Conservation (phyloP, 805 yeast genomes). For the Starmerella tilneyi region DNA sequence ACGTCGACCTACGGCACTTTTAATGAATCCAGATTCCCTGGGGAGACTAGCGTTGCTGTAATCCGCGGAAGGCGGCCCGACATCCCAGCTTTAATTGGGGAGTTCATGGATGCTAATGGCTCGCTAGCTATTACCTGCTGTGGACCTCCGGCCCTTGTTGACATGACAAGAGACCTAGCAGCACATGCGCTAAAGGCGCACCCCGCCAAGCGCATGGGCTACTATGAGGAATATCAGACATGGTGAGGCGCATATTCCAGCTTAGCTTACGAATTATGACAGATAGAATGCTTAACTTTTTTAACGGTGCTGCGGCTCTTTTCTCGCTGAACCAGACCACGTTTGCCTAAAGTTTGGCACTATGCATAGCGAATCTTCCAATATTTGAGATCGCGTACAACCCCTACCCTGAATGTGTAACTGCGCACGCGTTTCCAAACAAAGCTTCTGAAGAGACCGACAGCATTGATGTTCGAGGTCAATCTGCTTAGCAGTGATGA, state of each 20-base stretch:
- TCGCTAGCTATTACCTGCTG: constrained; percentile 47
- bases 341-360: no score
- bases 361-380: no score
- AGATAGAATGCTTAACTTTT: no score
- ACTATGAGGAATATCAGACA: constrained; percentile 57
- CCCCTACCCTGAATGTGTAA: not conserved
- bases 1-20: not conserved
- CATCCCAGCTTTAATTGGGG: constrained; percentile 26
- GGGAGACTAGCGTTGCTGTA: not conserved
- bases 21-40: not conserved
- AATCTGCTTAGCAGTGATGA: constrained; percentile 13
- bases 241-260: constrained; percentile 37
- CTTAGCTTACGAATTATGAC: no score
- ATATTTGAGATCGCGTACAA: no score
- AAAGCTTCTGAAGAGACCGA: not conserved
- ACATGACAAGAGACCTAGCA: constrained; percentile 42
- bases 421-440: not conserved
- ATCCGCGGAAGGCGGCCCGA: constrained; percentile 1
- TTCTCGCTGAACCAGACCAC: no score
- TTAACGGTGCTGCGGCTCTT: no score
- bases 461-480: constrained; percentile 1
- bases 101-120: constrained; percentile 30
- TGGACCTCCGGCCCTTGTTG: constrained; percentile 54
- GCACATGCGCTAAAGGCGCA: constrained; percentile 33
- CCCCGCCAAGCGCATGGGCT: constrained; percentile 44